Evolutionary conservation across 805 yeast genomes (phyloP).

Genomic region (Pichia insulana): DNA sequence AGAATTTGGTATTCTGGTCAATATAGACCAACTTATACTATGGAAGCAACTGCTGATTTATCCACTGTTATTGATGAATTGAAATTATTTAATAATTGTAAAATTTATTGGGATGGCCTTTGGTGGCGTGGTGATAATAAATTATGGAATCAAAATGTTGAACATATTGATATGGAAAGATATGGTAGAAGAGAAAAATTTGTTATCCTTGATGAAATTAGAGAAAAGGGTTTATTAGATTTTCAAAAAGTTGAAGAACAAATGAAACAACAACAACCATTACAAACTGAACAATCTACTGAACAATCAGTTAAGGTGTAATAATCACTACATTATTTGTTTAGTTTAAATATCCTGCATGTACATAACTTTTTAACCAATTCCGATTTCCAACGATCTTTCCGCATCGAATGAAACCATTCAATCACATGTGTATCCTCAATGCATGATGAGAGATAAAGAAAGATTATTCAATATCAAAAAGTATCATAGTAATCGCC

Average conservation of each 20-base stretch:
- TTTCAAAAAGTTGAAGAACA: conserved; percentile 4
- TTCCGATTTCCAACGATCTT: too few species aligned
- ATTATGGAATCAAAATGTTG: conserved; percentile 61
- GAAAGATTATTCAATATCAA: too few species aligned
- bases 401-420: too few species aligned
- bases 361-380: too few species aligned
- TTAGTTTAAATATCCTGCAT: background rate
- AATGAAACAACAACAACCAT: background rate
- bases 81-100: conserved; percentile 31
- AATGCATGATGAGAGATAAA: too few species aligned
- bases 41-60: conserved; percentile 86
- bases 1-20: conserved; percentile 83
- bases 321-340: background rate
- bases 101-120: conserved; percentile 71
- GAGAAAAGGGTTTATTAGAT: conserved; percentile 26
- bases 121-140: conserved; percentile 81
- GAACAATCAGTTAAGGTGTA: background rate
- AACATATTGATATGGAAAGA: conserved; percentile 50
- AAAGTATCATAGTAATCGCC: too few species aligned
- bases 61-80: conserved; percentile 60
- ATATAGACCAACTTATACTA: conserved; percentile 82
- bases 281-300: background rate
- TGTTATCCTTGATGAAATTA: conserved; percentile 54
- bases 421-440: too few species aligned
- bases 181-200: conserved; percentile 59